These are phyloP conservation scores for Herpetomonas muscarum DNA, from an alignment of 208 protist genomes.

Conservation along the genomic window DNA sequence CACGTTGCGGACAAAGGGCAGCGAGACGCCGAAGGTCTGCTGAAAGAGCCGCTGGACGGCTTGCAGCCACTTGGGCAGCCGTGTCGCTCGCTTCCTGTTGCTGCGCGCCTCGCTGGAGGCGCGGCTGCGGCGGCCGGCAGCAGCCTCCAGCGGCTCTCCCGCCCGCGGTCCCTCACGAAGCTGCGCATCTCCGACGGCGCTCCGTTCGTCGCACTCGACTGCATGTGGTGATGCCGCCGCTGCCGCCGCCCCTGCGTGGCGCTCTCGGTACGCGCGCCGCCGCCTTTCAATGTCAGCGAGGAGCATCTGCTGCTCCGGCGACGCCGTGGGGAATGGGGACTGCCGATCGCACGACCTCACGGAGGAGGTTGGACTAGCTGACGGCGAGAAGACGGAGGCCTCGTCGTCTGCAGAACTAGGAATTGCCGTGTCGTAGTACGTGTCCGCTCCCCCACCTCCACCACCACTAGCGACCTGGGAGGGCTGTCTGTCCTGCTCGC, in stretches of 20 bases:
- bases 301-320: background rate
- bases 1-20: constrained; percentile 48
- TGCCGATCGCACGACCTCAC: background rate
- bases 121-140: background rate
- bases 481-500: no score
- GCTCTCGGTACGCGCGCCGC: background rate
- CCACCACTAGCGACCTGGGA: no score
- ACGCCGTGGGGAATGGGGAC: background rate
- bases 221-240: no score
- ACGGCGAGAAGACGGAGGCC: background rate
- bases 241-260: background rate
- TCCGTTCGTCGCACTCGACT: no score
- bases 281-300: background rate
- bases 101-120: background rate
- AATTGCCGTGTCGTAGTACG: background rate
- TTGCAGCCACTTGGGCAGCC: constrained; percentile 6
- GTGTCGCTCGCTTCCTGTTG: constrained; percentile 4
- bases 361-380: background rate
- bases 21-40: constrained; percentile 42
- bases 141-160: no score
- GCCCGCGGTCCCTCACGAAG: no score
- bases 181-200: no score
- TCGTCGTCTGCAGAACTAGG: constrained; percentile 1
- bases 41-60: constrained; percentile 34
- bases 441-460: no score